A percentile compares a stretch with the other conserved stretches of the same genome.
Evolutionary conservation across 768 basidiomycete species (phyloP).

Genomic region (Coprinellus aureogranulatus): DNA sequence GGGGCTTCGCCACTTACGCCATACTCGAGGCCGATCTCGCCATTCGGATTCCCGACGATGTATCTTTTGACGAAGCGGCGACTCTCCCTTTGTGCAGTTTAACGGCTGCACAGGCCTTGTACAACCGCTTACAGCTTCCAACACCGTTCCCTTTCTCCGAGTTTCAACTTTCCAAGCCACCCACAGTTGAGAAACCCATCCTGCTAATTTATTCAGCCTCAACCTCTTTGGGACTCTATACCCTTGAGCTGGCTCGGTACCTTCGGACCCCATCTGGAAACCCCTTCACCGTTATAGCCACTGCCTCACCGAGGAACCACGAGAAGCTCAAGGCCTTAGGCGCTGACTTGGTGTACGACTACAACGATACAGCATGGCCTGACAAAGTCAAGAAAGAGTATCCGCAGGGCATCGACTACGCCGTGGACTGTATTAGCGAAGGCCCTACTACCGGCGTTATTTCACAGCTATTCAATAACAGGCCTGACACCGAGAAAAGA

Average conservation of each 20-base stretch:
- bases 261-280: constrained; percentile 21
- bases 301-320: constrained; percentile 29
- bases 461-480: constrained; percentile 20
- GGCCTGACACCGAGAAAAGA: constrained; percentile 24
- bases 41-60: constrained; percentile 22
- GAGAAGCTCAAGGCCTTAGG: constrained; percentile 25
- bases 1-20: constrained; percentile 35
- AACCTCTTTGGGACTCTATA: constrained; percentile 32
- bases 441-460: constrained; percentile 27
- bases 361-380: constrained; percentile 28
- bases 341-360: constrained; percentile 31
- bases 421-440: constrained; percentile 35
- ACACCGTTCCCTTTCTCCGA: constrained; percentile 24
- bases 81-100: constrained; percentile 30
- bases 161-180: constrained; percentile 16
- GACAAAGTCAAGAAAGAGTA: constrained; percentile 23
- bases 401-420: constrained; percentile 27
- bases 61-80: constrained; percentile 32
- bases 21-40: constrained; percentile 31
- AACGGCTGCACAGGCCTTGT: constrained; percentile 35
- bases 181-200: constrained; percentile 17
- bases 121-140: constrained; percentile 28
- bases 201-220: constrained; percentile 33
- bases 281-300: constrained; percentile 27
- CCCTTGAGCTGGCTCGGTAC: constrained; percentile 25